Percentiles rank a stretch among this genome's conserved stretches.
These are phyloP conservation scores for Diplocarpon mali DNA, from an alignment of 2,329 filamentous ascomycete species.

Conservation along the genomic window DNA sequence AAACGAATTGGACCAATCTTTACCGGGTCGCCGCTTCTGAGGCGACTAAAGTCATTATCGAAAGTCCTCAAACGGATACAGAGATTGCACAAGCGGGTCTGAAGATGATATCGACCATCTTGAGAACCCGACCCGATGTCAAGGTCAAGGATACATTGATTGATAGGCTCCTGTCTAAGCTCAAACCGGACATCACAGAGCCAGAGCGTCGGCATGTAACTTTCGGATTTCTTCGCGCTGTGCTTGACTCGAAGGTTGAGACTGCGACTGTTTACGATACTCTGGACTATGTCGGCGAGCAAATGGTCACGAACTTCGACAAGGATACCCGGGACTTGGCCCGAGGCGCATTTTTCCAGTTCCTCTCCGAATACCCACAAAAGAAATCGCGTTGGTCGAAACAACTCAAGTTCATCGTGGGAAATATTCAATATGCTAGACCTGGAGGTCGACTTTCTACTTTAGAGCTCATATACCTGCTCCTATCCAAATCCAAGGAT, in stretches of 20 bases:
- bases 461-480: slow-evolving; percentile 78
- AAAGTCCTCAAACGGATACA: slow-evolving; percentile 64
- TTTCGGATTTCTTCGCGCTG: slow-evolving; percentile 84
- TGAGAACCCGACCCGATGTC: slow-evolving; percentile 70
- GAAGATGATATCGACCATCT: slow-evolving; percentile 75
- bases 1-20: slow-evolving; percentile 48
- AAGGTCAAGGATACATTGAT: slow-evolving; percentile 70
- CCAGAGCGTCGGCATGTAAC: slow-evolving; percentile 85
- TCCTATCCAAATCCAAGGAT: slow-evolving; percentile 76
- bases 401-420: slow-evolving; percentile 78
- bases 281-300: slow-evolving; percentile 74
- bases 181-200: slow-evolving; percentile 85
- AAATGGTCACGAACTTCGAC: slow-evolving; percentile 96
- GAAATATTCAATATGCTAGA: slow-evolving; percentile 84
- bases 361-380: slow-evolving; percentile 89
- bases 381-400: slow-evolving; percentile 81
- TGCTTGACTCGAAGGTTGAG: slow-evolving; percentile 75
- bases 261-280: slow-evolving; percentile 85
- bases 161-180: slow-evolving; percentile 68
- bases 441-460: slow-evolving; percentile 83
- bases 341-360: slow-evolving; percentile 84
- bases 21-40: slow-evolving; percentile 75
- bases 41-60: slow-evolving; percentile 70
- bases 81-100: slow-evolving; percentile 81
- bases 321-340: slow-evolving; percentile 79